Evolutionary conservation across 2,329 filamentous ascomycete species (phyloP), one percentile per base, ranked within the genome.

Genomic region (Aspergillus sp.): DNA sequence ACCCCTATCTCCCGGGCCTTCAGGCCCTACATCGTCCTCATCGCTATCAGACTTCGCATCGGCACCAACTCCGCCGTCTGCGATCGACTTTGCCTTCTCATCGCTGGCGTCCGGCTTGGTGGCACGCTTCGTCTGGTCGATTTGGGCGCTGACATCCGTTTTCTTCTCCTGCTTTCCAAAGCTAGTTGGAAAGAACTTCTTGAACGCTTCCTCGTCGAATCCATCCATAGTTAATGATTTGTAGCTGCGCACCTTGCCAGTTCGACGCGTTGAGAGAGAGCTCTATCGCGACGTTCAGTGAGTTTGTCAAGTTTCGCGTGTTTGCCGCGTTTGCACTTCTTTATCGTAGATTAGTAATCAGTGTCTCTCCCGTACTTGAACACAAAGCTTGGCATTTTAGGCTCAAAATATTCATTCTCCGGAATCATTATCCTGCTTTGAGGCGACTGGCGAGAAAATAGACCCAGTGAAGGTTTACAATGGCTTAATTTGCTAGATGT

Each of bases 101-200:
- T 66, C 59, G 58, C 66, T 55, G 41, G 56, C 51, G 49, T 62
- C 57, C 21, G 60, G 43, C 57, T 77, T 71, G 55, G 70, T 66
- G 47, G 65, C 75, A 71, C 93, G 83, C 71, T 89, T 90, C 66
- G 88, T 90, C 66, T 87, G 85, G 67, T 93, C 87, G 64, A 98
- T 89, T 76, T 96, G 93, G 56, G 87, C 88, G 53, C 87, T 84
- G 62, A 93, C 82, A 74, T 96, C 86, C 66, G 90, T 80, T 62
- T 87, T 85, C 66, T 85, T 87, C 39, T 86, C 82, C 72, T 90
- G 89, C 73, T 93, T 96, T 52, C 93, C 93, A 72, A 98, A 97
- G 0, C 90, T 86, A 2, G 87, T 82, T 0, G 93, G 93, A 60
- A 97, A 78, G 70, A 92, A 96, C 55, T 77, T 73, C 52, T 75